phyloP scores from a whole-genome alignment of 192 early-diverging fungal species.

The Gamsiella multidivaricata region DNA sequence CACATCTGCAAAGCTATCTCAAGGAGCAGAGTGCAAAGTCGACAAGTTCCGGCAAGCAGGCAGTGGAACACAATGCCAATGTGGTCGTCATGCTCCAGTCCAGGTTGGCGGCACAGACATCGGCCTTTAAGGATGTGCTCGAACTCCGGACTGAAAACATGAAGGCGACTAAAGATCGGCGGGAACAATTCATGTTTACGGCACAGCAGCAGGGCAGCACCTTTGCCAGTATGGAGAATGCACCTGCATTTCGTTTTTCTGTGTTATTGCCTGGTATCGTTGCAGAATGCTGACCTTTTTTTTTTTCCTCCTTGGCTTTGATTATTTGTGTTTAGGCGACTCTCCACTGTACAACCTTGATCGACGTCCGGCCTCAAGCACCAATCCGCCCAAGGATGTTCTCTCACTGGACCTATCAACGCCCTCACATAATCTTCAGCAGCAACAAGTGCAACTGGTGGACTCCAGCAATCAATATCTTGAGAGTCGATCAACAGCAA shows the following conservation, averaged over 20 bases:
- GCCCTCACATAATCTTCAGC: conserved; percentile 55
- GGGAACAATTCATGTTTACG: conserved; percentile 89
- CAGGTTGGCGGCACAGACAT: conserved; percentile 87
- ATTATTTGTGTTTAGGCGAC: conserved; percentile 36
- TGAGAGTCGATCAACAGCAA: conserved; percentile 89
- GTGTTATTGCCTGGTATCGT: too few relatives aligned
- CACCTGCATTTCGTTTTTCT: too few relatives aligned
- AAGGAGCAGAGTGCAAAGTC: conserved; percentile 64
- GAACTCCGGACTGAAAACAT: conserved; percentile 94
- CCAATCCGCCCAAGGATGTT: conserved; percentile 37
- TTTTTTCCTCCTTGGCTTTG: conserved; percentile 1
- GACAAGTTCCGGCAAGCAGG: conserved; percentile 66
- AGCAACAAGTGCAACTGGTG: conserved; percentile 69
- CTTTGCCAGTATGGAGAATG: conserved; percentile 48
- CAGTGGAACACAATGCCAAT: conserved; percentile 89
- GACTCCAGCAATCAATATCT: conserved; percentile 82
- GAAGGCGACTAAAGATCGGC: conserved; percentile 87
- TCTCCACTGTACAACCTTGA: conserved; percentile 75
- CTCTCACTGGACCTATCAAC: conserved; percentile 59
- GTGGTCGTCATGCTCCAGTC: conserved; percentile 91
- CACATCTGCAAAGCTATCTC: conserved; percentile 79
- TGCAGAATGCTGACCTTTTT: conserved; percentile 3
- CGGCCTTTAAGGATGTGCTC: conserved; percentile 94
- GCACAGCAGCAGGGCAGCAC: conserved; percentile 51
- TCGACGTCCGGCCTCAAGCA: conserved; percentile 34